These are phyloP conservation scores for Candida tropicalis DNA, from an alignment of 1,139 yeast species.

Conservation along the genomic window DNA sequence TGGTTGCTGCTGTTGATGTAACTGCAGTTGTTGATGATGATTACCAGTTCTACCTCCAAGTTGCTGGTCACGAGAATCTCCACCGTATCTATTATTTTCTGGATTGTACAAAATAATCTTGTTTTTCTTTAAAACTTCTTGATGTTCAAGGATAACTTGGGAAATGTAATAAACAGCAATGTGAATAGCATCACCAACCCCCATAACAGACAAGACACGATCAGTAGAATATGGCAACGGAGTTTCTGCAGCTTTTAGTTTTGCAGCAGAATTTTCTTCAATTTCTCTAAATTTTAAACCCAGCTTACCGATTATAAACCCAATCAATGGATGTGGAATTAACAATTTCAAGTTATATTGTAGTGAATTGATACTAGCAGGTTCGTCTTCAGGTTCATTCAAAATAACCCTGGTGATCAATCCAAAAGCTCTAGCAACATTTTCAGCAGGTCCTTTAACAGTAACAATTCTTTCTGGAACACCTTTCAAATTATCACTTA, in stretches of 20 bases:
- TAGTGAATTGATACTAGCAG: slow-evolving; percentile 57
- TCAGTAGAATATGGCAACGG: slow-evolving; percentile 82
- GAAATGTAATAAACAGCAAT: slow-evolving; percentile 79
- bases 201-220: slow-evolving; percentile 68
- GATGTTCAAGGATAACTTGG: slow-evolving; percentile 64
- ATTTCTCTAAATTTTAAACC: slow-evolving; percentile 80
- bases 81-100: slow-evolving; percentile 42
- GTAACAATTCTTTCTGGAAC: slow-evolving; percentile 78
- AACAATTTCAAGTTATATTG: slow-evolving; percentile 62
- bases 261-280: slow-evolving; percentile 82
- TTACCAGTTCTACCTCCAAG: slow-evolving; percentile 3
- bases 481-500: slow-evolving; percentile 76
- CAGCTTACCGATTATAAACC: slow-evolving; percentile 78
- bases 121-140: slow-evolving; percentile 51
- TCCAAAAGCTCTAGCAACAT: slow-evolving; percentile 84
- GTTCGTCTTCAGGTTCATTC: slow-evolving; percentile 68
- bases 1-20: slow-evolving; percentile 11
- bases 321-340: slow-evolving; percentile 81
- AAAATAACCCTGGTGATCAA: slow-evolving; percentile 66
- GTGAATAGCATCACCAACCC: slow-evolving; percentile 87
- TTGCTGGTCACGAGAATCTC: slow-evolving; percentile 8
- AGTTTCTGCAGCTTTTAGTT: slow-evolving; percentile 74
- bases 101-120: slow-evolving; percentile 68
- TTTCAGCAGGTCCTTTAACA: slow-evolving; percentile 76
- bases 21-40: slow-evolving; percentile 11